A percentile compares a stretch with the other conserved stretches of the same genome.
These are phyloP conservation scores for Mimosa bimucronata DNA, from an alignment of 306 rosid species.

Conservation along the genomic window DNA sequence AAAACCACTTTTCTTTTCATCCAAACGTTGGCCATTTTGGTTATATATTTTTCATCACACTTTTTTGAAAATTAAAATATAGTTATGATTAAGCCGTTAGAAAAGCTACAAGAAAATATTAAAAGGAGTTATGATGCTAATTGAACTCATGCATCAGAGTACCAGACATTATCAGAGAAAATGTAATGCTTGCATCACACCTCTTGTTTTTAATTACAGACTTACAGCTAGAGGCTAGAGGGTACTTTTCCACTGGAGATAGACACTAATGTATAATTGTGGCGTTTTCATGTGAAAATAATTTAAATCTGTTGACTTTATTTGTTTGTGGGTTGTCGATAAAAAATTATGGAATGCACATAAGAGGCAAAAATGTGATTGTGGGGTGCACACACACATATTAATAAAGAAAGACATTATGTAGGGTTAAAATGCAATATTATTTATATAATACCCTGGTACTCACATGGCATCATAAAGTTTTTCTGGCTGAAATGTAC, in stretches of 20 bases:
- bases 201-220: not conserved
- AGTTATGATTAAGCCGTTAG: too few relatives aligned
- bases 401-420: too few relatives aligned
- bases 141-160: not conserved
- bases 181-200: not conserved
- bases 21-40: too few relatives aligned
- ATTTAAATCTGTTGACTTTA: not conserved
- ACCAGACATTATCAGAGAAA: not conserved
- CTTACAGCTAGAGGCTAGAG: not conserved
- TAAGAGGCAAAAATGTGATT: not conserved
- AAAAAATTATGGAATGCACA: not conserved
- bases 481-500: too few relatives aligned
- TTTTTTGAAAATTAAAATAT: too few relatives aligned
- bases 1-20: too few relatives aligned
- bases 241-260: not conserved
- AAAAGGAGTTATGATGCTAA: too few relatives aligned
- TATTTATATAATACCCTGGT: too few relatives aligned
- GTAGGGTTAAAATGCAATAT: too few relatives aligned
- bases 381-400: not conserved
- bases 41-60: too few relatives aligned
- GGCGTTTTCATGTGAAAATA: not conserved
- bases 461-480: too few relatives aligned
- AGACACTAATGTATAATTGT: not conserved
- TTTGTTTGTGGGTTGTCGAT: not conserved
- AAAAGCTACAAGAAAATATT: too few relatives aligned